Percentiles rank a stretch among this genome's conserved stretches.
phyloP scores from a whole-genome alignment of 129 eudicot genomes.

The Pittosporum tobira region DNA sequence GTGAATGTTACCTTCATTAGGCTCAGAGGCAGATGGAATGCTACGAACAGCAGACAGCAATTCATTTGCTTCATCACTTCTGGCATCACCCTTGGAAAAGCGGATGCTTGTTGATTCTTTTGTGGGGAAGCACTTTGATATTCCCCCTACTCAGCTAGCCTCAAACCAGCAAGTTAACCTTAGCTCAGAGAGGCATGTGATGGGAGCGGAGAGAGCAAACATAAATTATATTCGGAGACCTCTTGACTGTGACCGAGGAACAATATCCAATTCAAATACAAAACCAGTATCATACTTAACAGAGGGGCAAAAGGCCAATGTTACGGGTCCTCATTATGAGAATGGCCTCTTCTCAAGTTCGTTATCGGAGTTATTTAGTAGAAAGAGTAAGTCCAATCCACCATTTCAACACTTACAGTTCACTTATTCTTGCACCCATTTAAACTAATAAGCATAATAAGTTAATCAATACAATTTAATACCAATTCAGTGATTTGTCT shows the following conservation, averaged over 20 bases:
- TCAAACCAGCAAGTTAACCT: conserved; percentile 33
- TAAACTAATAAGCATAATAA: neutral
- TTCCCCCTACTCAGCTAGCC: conserved; percentile 26
- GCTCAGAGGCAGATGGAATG: conserved; percentile 32
- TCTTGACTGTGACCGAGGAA: conserved; percentile 30
- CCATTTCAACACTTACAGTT: neutral
- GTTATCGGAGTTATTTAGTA: conserved; percentile 56
- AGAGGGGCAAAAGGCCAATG: conserved; percentile 36
- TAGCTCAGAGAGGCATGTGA: conserved; percentile 33
- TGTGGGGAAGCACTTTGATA: conserved; percentile 34
- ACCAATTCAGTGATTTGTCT: neutral
- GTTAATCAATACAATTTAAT: neutral
- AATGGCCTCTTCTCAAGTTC: conserved; percentile 89
- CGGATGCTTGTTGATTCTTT: conserved; percentile 36
- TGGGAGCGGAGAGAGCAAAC: conserved; percentile 48
- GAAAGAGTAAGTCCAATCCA: conserved; percentile 44
- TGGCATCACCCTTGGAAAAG: conserved; percentile 53
- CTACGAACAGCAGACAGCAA: conserved; percentile 32
- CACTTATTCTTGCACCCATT: neutral
- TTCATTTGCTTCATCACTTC: conserved; percentile 34
- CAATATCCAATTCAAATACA: conserved; percentile 25
- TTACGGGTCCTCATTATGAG: conserved; percentile 50
- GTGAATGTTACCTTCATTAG: conserved; percentile 18
- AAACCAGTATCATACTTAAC: conserved; percentile 27
- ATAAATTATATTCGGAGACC: conserved; percentile 35